Evolutionary conservation across 345 rosid genomes (phyloP), one percentile per base, ranked within the genome.

Genomic region (Toxicodendron radicans): DNA sequence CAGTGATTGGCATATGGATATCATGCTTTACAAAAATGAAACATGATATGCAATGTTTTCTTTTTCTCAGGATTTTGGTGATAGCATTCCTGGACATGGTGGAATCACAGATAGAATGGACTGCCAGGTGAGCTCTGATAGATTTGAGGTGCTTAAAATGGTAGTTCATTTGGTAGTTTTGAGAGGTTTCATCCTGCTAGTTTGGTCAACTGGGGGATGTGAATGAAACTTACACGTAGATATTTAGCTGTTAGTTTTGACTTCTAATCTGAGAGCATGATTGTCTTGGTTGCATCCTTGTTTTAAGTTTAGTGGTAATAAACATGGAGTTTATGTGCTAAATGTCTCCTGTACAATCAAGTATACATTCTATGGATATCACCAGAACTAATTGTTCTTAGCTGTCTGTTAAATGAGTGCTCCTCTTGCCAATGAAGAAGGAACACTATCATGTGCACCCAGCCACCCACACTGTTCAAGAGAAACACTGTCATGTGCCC

Each of bases 51-150:
- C 58, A 49, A 51, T 35, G 10, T 24, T 66, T 54, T 21, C 21
- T 57, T 8, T 74, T 66, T 52, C 3, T 30, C 91, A 95, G 98
- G 99, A 95, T 80, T 95, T 95, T 81, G 98, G 99, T 67, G 99
- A 95, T 81, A 95, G 99, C 74, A 95, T 95, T 76, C 98, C 99
- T n/a, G 99, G 99, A 64, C 99, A 95, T 83, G 99, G 98, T 66
- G 98, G 99, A 54, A 91, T 95, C 77, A 95, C 99, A 1, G 97
- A 92, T 79, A 81, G 97, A 85, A 92, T 92, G 99, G 99, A 95
- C 72, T 95, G 99, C 74, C 99, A 95, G 91, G 99, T 91, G 79
- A 80, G 75, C 61, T 68, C 30, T 35, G 53, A 38, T 60, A 69
- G 53, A 76, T 13, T 57, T 32, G 17, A 62, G 67, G n/a, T 48